Conservation (phyloP, 179 eudicot species). For the Sideroxylon spinosum region DNA sequence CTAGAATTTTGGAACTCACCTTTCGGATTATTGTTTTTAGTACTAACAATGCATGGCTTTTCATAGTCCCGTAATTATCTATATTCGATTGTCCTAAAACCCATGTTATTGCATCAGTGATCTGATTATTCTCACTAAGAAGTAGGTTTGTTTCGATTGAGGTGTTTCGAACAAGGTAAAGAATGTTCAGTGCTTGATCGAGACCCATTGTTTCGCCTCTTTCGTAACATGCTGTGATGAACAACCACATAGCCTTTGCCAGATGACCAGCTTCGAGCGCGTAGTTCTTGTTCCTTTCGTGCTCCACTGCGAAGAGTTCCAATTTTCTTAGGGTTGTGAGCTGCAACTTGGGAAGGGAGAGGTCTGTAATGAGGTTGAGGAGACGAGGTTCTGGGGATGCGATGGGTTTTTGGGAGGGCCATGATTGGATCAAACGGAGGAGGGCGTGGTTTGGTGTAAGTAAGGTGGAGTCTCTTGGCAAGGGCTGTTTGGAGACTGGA, state of each 20-base stretch:
- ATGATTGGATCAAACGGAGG: slow-evolving; percentile 62
- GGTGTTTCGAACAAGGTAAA: slow-evolving; percentile 26
- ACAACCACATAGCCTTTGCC: slow-evolving; percentile 26
- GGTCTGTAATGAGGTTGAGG: slow-evolving; percentile 33
- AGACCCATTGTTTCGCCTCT: slow-evolving; percentile 9
- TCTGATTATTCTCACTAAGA: slow-evolving; percentile 16
- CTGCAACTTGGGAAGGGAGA: slow-evolving; percentile 13
- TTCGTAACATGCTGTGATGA: slow-evolving; percentile 21
- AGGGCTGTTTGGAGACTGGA: slow-evolving; percentile 57
- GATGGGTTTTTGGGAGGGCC: slow-evolving; percentile 52
- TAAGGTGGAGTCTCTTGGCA: slow-evolving; percentile 26
- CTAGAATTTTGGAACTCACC: slow-evolving; percentile 24
- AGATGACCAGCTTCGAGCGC: slow-evolving; percentile 39
- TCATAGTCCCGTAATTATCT: slow-evolving; percentile 17
- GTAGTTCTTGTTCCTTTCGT: slow-evolving; percentile 34
- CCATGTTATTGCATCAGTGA: slow-evolving; percentile 38
- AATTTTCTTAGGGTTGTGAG: slow-evolving; percentile 30
- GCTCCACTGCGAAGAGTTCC: slow-evolving; percentile 33
- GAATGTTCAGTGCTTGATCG: slow-evolving; percentile 40
- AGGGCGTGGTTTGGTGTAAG: slow-evolving; percentile 64
- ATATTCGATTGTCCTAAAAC: slow-evolving; percentile 21
- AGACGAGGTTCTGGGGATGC: slow-evolving; percentile 48
- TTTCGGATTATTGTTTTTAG: slow-evolving; percentile 28
- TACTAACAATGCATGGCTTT: slow-evolving; percentile 31
- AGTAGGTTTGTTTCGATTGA: slow-evolving; percentile 21